Evolutionary conservation across 164 flowering plant genomes (phyloP), one percentile per base, ranked within the genome.

Genomic region (Euptelea pleiosperma): DNA sequence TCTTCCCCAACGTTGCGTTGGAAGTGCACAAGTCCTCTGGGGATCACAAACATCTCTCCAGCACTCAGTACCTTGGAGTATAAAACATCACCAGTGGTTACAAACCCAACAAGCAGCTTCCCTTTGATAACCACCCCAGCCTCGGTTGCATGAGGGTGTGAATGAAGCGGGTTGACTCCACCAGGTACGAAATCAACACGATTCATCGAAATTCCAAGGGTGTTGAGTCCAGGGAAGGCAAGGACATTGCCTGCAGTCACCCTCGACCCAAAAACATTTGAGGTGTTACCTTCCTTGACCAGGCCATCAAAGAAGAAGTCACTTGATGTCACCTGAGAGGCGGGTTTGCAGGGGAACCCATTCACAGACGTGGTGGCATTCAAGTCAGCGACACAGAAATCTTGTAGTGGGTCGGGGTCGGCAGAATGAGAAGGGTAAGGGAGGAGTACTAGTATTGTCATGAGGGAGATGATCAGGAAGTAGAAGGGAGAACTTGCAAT

Each of bases 341-440:
- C 55, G 3, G 79, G 76, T 63, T 88, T 88, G 84, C 96, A 88
- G 6, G 82, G 79, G 58, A 84, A 84, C 44, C 88, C 90, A 44
- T 82, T 84, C 1, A 79, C 50, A 1, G 76, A 53, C 25, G 39
- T 25, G 9, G 65, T 3, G 24, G 70, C 36, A 0, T 43, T 68
- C 31, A 77, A 28, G 43, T 76, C 74, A 6, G 71, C 87, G 5
- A 85, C 77, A 50, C 96, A 87, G 75, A 85, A 79, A 67, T 87
- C 95, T 68, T 84, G 88, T 12, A 84, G 65, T 0, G 75, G 73
- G 42, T 78, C 84, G 21, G 89, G 79, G 49, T 84, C 95, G 0
- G 79, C 56, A 29, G 63, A 60, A 45, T 1, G 56, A 52, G 49
- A 64, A 35, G 63, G 63, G 7, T 44, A 25, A 24, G 75, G 65